Conservation (phyloP, 148 eudicot genomes). For the Rhododendron vialii region DNA sequence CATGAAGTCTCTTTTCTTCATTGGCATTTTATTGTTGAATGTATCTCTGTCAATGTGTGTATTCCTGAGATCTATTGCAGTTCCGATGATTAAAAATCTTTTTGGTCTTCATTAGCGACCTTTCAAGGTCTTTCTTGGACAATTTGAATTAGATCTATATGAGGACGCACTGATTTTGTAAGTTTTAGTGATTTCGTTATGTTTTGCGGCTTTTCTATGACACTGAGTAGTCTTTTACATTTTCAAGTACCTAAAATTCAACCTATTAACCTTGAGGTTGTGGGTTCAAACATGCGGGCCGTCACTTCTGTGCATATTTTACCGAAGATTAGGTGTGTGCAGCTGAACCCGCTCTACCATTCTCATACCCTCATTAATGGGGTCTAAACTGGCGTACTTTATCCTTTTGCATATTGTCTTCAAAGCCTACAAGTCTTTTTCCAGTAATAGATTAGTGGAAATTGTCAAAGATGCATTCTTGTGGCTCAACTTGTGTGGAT, state of each 20-base stretch:
- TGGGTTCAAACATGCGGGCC: background rate
- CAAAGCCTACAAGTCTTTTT: background rate
- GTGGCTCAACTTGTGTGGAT: background rate
- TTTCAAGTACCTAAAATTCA: background rate
- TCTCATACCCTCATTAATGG: background rate
- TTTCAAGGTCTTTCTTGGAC: background rate
- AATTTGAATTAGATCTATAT: background rate
- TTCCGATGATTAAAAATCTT: background rate
- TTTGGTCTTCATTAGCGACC: background rate
- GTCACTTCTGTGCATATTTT: background rate
- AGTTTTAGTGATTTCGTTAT: background rate
- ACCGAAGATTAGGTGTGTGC: background rate
- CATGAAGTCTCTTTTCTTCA: background rate
- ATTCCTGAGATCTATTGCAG: background rate
- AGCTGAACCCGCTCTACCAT: background rate
- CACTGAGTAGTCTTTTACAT: background rate
- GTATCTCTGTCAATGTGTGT: background rate
- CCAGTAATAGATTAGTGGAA: background rate
- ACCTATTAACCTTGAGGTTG: background rate
- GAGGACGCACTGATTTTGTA: background rate
- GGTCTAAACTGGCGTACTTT: background rate
- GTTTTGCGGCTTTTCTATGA: background rate
- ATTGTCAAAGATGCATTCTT: background rate
- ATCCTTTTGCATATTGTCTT: background rate
- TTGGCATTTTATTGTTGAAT: background rate